phyloP scores from a whole-genome alignment of 805 yeast species.

The Candida nitratophila region DNA sequence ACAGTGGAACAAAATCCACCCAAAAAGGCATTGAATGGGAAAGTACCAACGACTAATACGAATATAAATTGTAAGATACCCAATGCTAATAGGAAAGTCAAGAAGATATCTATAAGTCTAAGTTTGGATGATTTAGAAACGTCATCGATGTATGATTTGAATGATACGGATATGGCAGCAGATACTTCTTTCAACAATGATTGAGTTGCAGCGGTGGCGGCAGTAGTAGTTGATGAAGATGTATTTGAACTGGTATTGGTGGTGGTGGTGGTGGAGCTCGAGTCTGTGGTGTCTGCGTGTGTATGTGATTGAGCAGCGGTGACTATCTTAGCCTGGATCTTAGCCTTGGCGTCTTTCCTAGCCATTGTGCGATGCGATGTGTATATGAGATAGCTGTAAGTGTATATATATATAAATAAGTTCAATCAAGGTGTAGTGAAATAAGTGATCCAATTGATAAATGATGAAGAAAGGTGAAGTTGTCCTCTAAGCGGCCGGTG shows the following conservation, averaged over 20 bases:
- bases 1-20: slow-evolving; percentile 91
- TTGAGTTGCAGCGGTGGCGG: slow-evolving; percentile 2
- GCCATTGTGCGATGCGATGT: too few relatives aligned
- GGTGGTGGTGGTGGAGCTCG: too few relatives aligned
- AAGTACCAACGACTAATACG: slow-evolving; percentile 71
- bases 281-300: not conserved
- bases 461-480: too few relatives aligned
- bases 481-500: too few relatives aligned
- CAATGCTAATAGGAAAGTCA: slow-evolving; percentile 63
- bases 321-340: not conserved
- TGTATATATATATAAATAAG: too few relatives aligned
- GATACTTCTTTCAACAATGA: slow-evolving; percentile 22
- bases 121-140: slow-evolving; percentile 32
- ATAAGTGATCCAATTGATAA: too few relatives aligned
- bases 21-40: slow-evolving; percentile 95
- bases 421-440: too few relatives aligned
- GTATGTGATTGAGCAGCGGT: not conserved
- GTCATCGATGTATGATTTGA: slow-evolving; percentile 24
- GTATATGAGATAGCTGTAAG: too few relatives aligned
- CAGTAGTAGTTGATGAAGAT: slow-evolving; percentile 2
- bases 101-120: slow-evolving; percentile 69
- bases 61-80: slow-evolving; percentile 78
- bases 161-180: slow-evolving; percentile 24
- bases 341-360: slow-evolving; percentile 28
- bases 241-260: not conserved